Evolutionary conservation across 2,329 filamentous ascomycete species (phyloP).

Genomic region (Fusarium acutatum): DNA sequence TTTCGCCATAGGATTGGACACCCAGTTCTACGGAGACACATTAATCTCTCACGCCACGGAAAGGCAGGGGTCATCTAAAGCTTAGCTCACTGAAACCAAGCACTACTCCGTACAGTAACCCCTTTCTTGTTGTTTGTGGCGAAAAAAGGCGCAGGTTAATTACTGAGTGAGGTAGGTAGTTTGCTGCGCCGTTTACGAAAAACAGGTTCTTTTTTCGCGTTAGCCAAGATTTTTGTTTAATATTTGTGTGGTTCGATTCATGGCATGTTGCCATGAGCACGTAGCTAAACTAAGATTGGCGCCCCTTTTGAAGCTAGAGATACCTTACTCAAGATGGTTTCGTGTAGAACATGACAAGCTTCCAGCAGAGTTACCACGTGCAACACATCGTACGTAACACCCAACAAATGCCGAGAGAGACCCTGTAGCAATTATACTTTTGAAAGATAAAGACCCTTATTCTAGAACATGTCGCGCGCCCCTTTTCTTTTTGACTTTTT

Average conservation of each 20-base stretch:
- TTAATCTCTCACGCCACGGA: not conserved
- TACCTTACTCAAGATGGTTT: not conserved
- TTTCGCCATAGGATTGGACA: not conserved
- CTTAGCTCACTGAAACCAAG: constrained; percentile 9
- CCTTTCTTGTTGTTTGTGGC: not conserved
- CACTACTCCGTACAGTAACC: not conserved
- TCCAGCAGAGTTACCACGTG: not conserved
- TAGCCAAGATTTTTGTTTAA: not conserved
- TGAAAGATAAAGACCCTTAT: not conserved
- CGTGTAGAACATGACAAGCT: not conserved
- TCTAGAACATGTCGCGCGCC: not conserved
- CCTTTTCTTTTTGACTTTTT: not conserved
- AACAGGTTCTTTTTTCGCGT: not conserved
- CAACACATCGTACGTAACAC: not conserved
- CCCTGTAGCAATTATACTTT: not conserved
- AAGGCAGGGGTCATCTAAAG: constrained; percentile 1
- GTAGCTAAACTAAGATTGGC: not conserved
- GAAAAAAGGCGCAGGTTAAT: not conserved
- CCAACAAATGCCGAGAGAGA: not conserved
- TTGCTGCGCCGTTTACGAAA: not conserved
- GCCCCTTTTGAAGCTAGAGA: not conserved
- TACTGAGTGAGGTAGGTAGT: not conserved
- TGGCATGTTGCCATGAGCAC: not conserved
- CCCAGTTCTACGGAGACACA: not conserved
- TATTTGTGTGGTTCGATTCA: constrained; percentile 1